Percentiles rank a stretch among this genome's conserved stretches.
Conservation (phyloP, 2,329 filamentous ascomycete genomes). For the Byssothecium circinans region DNA sequence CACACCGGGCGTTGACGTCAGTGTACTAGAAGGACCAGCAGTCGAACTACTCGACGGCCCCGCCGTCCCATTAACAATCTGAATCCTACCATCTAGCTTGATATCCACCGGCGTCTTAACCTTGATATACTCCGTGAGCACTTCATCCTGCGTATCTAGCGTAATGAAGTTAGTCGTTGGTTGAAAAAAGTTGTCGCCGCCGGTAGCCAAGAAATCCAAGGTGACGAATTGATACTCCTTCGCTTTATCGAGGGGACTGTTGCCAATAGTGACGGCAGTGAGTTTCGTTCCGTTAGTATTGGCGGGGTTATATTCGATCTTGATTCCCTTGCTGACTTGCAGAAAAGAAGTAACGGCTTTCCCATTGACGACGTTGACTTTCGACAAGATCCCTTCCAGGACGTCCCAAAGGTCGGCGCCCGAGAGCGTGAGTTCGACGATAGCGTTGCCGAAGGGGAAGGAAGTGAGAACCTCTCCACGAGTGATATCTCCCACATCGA, state of each 20-base stretch:
- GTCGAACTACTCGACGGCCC: neutral
- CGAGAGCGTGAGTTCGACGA: slow-evolving; percentile 59
- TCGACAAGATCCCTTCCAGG: slow-evolving; percentile 61
- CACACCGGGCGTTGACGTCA: neutral
- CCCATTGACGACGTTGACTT: slow-evolving; percentile 58
- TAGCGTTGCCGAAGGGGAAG: slow-evolving; percentile 67
- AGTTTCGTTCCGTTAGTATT: slow-evolving; percentile 55
- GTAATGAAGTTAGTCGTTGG: slow-evolving; percentile 47
- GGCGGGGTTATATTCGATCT: slow-evolving; percentile 60
- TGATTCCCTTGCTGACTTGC: slow-evolving; percentile 61
- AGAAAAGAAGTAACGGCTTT: slow-evolving; percentile 60
- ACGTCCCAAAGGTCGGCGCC: slow-evolving; percentile 60
- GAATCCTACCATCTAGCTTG: slow-evolving; percentile 53
- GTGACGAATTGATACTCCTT: slow-evolving; percentile 62
- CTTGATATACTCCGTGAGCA: slow-evolving; percentile 56
- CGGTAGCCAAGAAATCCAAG: slow-evolving; percentile 62
- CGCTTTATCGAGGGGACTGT: slow-evolving; percentile 50
- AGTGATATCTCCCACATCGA: slow-evolving; percentile 63
- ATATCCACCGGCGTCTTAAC: slow-evolving; percentile 54
- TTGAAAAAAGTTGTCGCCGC: slow-evolving; percentile 63
- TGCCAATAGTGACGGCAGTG: slow-evolving; percentile 56
- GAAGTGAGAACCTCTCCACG: slow-evolving; percentile 65
- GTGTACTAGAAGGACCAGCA: neutral
- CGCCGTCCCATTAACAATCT: slow-evolving; percentile 26
- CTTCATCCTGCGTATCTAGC: slow-evolving; percentile 58